These are phyloP conservation scores for Grosmannia serpens DNA, from an alignment of 2,329 filamentous ascomycete species.

Conservation along the genomic window DNA sequence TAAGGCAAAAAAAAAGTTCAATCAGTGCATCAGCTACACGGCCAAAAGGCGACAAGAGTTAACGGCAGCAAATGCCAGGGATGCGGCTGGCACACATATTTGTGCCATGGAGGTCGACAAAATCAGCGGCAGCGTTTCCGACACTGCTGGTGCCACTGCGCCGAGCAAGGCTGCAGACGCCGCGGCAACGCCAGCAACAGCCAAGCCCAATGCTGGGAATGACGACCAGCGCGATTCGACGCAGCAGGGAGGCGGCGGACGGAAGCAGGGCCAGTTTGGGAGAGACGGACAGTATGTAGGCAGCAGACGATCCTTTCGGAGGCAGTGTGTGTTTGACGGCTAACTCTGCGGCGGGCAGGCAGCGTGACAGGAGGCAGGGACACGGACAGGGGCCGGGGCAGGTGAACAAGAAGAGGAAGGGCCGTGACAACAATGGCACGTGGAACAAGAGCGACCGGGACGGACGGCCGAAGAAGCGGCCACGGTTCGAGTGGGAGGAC, in stretches of 20 bases:
- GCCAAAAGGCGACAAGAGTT: background rate
- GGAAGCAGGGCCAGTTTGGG: background rate
- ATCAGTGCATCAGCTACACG: background rate
- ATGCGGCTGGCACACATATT: background rate
- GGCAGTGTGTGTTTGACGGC: background rate
- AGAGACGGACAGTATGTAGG: conserved; percentile 3
- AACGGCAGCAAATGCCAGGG: background rate
- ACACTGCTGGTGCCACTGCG: background rate
- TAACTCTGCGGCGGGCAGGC: background rate
- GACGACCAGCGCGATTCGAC: background rate
- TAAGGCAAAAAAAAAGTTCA: background rate
- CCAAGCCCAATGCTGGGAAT: background rate
- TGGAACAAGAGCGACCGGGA: conserved; percentile 1
- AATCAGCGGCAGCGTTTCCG: background rate
- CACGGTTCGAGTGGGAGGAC: background rate
- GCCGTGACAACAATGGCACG: background rate
- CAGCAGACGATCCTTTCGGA: background rate
- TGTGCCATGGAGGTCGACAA: background rate
- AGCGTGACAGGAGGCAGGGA: background rate
- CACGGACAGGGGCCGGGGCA: background rate
- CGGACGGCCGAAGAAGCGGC: conserved; percentile 1
- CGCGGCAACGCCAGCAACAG: background rate
- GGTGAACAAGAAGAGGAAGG: background rate
- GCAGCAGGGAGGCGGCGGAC: background rate
- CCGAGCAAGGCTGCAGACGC: background rate